Evolutionary conservation across 371 early-diverging fungal genomes (phyloP), one percentile per base, ranked within the genome.

Genomic region (Mortierella sp.): DNA sequence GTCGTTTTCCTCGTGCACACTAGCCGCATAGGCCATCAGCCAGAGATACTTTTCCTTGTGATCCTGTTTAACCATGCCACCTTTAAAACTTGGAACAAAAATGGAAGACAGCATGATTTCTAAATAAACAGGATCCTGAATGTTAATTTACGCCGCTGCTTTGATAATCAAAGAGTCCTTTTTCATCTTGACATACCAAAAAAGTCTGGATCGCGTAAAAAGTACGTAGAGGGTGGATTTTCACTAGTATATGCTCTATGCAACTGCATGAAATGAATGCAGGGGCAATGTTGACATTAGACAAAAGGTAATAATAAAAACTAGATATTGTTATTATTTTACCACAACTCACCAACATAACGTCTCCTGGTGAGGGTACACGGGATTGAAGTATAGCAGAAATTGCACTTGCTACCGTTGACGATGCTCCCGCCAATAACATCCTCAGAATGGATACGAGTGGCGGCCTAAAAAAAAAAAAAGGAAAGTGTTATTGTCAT

Each of bases 291-390:
- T 58, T 33, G n/a, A 53, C 8, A 21, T 59, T 19, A 40, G 36
- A 38, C 11, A 59, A 10, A 9, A 19, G 22, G 36, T 15, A 38
- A n/a, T 15, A 55, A 59, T 9, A n/a, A 11, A 13, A 59, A 15
- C 15, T 4, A 5, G 5, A 2, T 4, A 55, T 11, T 11, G 21
- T n/a, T 55, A 16, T 36, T 36, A 48, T 48, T 48, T 3, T 19
- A 48, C 48, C 6, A n/a, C 9, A 32, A 47, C 66, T 21, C 66
- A 92, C 88, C 53, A 75, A 74, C 69, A 86, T 80, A 2, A 92
- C 78, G 69, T 93, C 93, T 3, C 92, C 93, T 4, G 92, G 90
- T n/a, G 92, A 88, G 4, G 91, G 88, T 24, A 84, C 78, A 7
- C 80, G 76, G n/a, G 84, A 86, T 62, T 86, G 86, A 24, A 88